Conservation (phyloP, 2,329 filamentous ascomycete genomes). For the Aureobasidium sp. region DNA sequence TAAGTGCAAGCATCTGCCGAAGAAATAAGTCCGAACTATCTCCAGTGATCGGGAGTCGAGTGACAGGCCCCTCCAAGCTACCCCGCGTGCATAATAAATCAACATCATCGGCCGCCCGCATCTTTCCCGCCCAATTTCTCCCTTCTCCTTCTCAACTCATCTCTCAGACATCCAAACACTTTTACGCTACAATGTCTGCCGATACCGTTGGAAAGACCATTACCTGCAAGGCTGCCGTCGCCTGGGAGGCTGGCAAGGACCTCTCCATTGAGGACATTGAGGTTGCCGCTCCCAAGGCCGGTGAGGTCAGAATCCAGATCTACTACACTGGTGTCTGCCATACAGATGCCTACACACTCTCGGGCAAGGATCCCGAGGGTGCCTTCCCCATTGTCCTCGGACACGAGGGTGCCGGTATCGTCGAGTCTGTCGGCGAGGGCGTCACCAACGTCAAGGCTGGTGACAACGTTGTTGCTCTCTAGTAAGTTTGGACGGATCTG, state of each 20-base stretch:
- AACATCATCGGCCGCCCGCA: slow-evolving; percentile 12
- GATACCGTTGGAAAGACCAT: slow-evolving; percentile 69
- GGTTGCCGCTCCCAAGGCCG: slow-evolving; percentile 76
- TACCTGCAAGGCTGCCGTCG: slow-evolving; percentile 82
- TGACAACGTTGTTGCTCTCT: slow-evolving; percentile 83
- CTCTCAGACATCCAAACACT: slow-evolving; percentile 9
- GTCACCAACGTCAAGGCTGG: slow-evolving; percentile 91
- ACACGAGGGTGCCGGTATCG: slow-evolving; percentile 84
- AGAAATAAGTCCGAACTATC: slow-evolving; percentile 9
- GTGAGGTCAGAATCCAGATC: slow-evolving; percentile 95
- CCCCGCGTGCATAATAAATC: slow-evolving; percentile 13
- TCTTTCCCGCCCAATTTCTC: slow-evolving; percentile 9
- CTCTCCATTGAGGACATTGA: slow-evolving; percentile 87
- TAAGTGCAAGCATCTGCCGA: background rate
- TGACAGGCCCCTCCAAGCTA: slow-evolving; percentile 12
- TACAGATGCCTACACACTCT: slow-evolving; percentile 94
- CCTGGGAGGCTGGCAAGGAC: slow-evolving; percentile 91
- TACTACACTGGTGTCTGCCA: slow-evolving; percentile 98
- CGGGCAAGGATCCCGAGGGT: slow-evolving; percentile 94
- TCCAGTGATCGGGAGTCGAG: slow-evolving; percentile 1
- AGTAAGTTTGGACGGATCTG: slow-evolving; percentile 45
- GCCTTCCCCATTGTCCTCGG: slow-evolving; percentile 84
- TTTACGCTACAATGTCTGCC: slow-evolving; percentile 37
- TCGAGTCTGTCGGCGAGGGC: slow-evolving; percentile 89
- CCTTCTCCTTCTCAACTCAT: slow-evolving; percentile 6